Evolutionary conservation across 164 flowering plant genomes (phyloP), one percentile per base, ranked within the genome.

Genomic region (Cinnamomum chago): DNA sequence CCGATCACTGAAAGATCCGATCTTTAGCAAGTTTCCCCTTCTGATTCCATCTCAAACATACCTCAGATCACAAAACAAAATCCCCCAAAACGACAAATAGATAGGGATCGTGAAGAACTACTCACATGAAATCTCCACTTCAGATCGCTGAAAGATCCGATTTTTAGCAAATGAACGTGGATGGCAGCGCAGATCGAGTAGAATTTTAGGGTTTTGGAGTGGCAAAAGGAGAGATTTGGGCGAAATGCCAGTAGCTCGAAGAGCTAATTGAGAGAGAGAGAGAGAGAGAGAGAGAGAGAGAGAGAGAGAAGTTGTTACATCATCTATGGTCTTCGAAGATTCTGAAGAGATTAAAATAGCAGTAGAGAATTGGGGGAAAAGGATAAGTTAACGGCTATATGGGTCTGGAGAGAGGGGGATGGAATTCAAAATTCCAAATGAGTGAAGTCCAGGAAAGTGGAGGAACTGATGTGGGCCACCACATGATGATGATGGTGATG

Each of bases 371-470:
- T 40, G 47, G 67, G 27, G 18, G 67, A 65, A 65, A 65, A 65
- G 27, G 67, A 13, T 65, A 65, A 65, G 67, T 65, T 65, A 17
- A 17, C 22, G 22, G 27, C 67, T 23, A 65, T 12, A 1, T 65
- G 67, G 17, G 24, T 4, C 28, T 13, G 30, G 30, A 23, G 28
- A 65, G 24, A 10, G 67, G 20, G 67, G 28, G 30, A 65, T 25
- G 27, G 67, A 65, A 18, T 65, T 65, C 67, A 65, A 65, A 65
- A 25, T 65, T 25, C 67, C 27, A 65, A 65, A 23, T 25, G 67
- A 23, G 27, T 23, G 67, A 27, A 22, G 67, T 5, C 23, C 5
- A 65, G 64, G 22, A 65, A 65, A 40, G 47, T 40, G 47, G 47
- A 40, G 47, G 47, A 40, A 40, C 47, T 40, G 47, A 40, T 5